Base-by-base conservation (phyloP, 176 grass and related monocot genomes). In the Poa annua region DNA sequence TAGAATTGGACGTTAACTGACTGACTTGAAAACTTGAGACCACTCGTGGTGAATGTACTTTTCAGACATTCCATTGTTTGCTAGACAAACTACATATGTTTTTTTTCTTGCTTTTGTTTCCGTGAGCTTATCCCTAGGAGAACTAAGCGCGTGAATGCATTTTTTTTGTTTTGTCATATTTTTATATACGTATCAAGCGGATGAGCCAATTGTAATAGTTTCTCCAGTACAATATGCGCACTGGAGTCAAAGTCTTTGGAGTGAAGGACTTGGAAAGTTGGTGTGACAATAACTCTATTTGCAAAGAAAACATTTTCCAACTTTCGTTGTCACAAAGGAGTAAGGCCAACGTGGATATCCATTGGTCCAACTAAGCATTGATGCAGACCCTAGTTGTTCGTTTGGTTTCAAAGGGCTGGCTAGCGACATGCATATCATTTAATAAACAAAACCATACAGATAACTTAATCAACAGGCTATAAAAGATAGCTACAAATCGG, bases 211-310 rank as follows among this genome's bases (percentile, higher is more conserved):
- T 74, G n/a, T 29, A 51, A 1, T 64, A 62, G 71, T 33, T 74
- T 73, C 17, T 16, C 4, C 32, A 56, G 10, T 22, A 44, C 45
- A 7, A 33, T 77, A 57, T 14, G 45, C 34, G 24, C 24, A 13
- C 15, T 57, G 1, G 57, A 86, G 88, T 86, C 88, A 79, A 90
- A 90, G 84, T 86, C 74, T 86, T 66, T 41, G 84, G 56, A 82
- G 84, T 74, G 88, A 77, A 82, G 47, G 74, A 86, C 66, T 72
- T 82, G 79, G 25, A 82, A 86, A 73, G 41, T 72, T 48, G 56
- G 26, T 11, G 7, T 66, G 88, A 90, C 20, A 89, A 49, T 55
- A 73, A 83, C 79, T 21, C 63, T 48, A 47, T 20, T 51, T 53
- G 38, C 48, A 65, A 48, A 53, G 22, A 82, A 51, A 70, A 71